Conservation (phyloP, 2,329 filamentous ascomycete genomes). For the Fusarium neocosmosporiellum region DNA sequence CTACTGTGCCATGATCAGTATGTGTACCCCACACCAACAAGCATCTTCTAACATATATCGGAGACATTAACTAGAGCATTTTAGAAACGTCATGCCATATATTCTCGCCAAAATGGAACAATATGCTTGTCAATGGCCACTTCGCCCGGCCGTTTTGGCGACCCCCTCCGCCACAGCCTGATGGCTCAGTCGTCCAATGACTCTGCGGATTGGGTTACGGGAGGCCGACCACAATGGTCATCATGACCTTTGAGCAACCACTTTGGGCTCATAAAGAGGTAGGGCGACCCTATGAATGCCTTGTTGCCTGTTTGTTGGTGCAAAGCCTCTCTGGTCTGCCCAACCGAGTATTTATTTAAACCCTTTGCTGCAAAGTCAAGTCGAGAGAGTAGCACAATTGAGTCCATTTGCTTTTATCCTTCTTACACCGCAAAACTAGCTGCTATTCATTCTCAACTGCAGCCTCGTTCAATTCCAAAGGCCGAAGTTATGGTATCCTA, state of each 20-base stretch:
- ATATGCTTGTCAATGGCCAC: neutral
- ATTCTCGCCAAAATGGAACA: neutral
- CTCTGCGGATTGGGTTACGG: neutral
- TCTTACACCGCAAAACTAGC: neutral
- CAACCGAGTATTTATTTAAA: neutral
- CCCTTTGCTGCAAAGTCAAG: neutral
- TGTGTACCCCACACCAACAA: neutral
- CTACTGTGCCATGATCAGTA: neutral
- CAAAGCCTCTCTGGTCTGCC: neutral
- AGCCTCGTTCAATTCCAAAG: neutral
- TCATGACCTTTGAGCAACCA: neutral
- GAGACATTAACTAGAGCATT: neutral
- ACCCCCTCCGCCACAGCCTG: constrained; percentile 5
- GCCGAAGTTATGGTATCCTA: neutral
- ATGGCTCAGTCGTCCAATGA: neutral
- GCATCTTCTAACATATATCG: neutral
- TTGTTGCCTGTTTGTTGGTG: constrained; percentile 1
- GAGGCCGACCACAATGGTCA: neutral
- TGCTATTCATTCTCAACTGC: neutral
- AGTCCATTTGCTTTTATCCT: neutral
- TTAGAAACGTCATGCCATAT: neutral
- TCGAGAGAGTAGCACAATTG: neutral
- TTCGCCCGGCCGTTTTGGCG: neutral
- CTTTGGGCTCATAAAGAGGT: neutral
- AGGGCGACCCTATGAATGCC: neutral